Conservation (phyloP, 2,329 filamentous ascomycete genomes). For the Fusarium graminum region DNA sequence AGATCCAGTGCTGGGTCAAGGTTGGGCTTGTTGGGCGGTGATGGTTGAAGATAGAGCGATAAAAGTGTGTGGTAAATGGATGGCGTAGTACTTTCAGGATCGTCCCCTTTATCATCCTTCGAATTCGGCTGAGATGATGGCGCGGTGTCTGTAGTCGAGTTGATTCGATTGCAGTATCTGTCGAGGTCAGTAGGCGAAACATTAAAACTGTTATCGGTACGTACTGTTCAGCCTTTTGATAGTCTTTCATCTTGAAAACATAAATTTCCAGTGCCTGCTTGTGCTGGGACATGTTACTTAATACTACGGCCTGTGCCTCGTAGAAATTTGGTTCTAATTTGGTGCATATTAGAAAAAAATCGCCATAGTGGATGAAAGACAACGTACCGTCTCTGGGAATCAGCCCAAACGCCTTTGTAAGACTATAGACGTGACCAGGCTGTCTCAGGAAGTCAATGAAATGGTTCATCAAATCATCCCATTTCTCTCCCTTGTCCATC, state of each 20-base stretch:
- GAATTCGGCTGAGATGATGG: slow-evolving; percentile 53
- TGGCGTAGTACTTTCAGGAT: slow-evolving; percentile 66
- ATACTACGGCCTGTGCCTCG: slow-evolving; percentile 88
- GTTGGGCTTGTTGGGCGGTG: slow-evolving; percentile 76
- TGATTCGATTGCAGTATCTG: slow-evolving; percentile 90
- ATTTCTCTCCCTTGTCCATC: slow-evolving; percentile 61
- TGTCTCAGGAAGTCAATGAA: slow-evolving; percentile 81
- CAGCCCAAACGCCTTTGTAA: slow-evolving; percentile 79
- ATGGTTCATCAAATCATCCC: slow-evolving; percentile 71
- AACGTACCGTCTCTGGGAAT: slow-evolving; percentile 82
- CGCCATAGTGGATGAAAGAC: neutral
- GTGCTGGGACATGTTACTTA: slow-evolving; percentile 95
- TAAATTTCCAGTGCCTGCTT: slow-evolving; percentile 97
- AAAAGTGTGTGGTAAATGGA: slow-evolving; percentile 95
- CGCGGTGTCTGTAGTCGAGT: slow-evolving; percentile 69
- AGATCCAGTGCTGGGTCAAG: slow-evolving; percentile 85
- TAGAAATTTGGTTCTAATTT: slow-evolving; percentile 83
- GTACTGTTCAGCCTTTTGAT: slow-evolving; percentile 91
- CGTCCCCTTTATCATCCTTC: slow-evolving; percentile 52
- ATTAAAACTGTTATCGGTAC: slow-evolving; percentile 49
- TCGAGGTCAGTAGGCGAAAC: slow-evolving; percentile 37
- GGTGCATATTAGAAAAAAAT: slow-evolving; percentile 26
- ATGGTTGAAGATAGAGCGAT: slow-evolving; percentile 87
- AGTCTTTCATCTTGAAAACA: slow-evolving; percentile 92
- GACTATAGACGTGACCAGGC: slow-evolving; percentile 81